phyloP scores from a whole-genome alignment of 768 basidiomycete genomes.

The Boletus subcaerulescens region DNA sequence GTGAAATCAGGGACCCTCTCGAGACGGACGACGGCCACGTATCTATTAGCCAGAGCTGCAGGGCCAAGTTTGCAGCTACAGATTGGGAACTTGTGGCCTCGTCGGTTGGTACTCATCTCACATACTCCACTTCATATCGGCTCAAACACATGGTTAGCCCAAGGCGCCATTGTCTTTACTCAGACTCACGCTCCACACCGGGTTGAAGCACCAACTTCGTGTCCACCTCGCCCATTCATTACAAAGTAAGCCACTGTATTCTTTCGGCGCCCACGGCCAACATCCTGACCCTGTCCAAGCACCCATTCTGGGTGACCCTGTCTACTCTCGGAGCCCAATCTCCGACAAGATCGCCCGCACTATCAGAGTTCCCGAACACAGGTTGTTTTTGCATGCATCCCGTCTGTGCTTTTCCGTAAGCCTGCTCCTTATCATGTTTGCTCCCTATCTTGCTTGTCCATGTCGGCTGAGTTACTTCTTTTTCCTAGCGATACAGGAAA shows the following conservation, averaged over 20 bases:
- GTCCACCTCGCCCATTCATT: conserved; percentile 56
- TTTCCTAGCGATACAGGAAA: conserved; percentile 46
- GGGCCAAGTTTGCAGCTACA: conserved; percentile 33
- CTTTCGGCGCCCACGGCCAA: background rate
- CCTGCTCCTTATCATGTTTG: background rate
- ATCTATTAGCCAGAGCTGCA: conserved; percentile 28
- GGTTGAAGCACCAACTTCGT: conserved; percentile 70
- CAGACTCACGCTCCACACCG: conserved; percentile 54
- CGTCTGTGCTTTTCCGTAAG: conserved; percentile 55
- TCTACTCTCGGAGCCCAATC: conserved; percentile 42
- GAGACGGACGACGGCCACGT: conserved; percentile 44
- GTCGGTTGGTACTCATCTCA: conserved; percentile 44
- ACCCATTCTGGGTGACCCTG: conserved; percentile 62
- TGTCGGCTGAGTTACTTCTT: background rate
- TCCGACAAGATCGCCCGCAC: conserved; percentile 30
- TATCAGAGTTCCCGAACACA: conserved; percentile 39
- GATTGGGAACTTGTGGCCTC: conserved; percentile 60
- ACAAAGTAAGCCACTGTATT: conserved; percentile 35
- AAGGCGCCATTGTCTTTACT: conserved; percentile 54
- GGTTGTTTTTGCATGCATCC: conserved; percentile 62
- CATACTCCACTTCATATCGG: conserved; percentile 16
- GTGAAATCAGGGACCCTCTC: conserved; percentile 46
- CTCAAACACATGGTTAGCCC: conserved; percentile 32
- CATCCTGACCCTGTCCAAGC: conserved; percentile 37
- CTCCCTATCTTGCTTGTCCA: background rate